These are phyloP conservation scores for Cadophora malorum DNA, from an alignment of 2,329 filamentous ascomycete species.

Conservation along the genomic window DNA sequence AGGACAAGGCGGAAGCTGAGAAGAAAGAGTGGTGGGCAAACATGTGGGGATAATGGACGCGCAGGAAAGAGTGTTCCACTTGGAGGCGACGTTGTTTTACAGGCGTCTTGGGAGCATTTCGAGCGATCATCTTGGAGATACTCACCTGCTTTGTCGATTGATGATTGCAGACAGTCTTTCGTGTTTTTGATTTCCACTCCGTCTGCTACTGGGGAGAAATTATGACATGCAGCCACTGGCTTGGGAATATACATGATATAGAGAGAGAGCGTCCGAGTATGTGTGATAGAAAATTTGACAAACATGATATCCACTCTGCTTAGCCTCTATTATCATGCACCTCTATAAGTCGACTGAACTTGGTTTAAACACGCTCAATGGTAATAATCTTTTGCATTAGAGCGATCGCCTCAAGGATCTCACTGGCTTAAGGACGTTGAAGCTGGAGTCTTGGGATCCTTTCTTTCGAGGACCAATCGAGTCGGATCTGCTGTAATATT, in stretches of 20 bases:
- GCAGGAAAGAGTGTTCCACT: not conserved
- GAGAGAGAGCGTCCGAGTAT: not conserved
- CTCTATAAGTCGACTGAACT: too few relatives aligned
- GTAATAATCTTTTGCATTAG: too few relatives aligned
- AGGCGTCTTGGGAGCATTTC: conserved; percentile 5
- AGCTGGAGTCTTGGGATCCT: too few relatives aligned
- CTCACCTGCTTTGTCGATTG: not conserved
- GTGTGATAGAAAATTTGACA: not conserved
- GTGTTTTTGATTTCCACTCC: not conserved
- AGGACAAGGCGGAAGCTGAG: conserved; percentile 36
- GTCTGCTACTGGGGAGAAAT: not conserved
- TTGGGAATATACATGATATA: not conserved
- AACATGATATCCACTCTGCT: not conserved
- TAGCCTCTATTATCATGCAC: too few relatives aligned
- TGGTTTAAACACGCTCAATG: too few relatives aligned
- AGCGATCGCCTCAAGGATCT: too few relatives aligned
- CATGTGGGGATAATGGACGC: not conserved
- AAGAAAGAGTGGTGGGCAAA: conserved; percentile 16
- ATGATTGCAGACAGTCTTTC: not conserved
- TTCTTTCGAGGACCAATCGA: too few relatives aligned
- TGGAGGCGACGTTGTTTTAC: not conserved
- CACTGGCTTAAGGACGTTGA: too few relatives aligned
- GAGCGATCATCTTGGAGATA: not conserved
- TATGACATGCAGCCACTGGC: not conserved
- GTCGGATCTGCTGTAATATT: too few relatives aligned